Evolutionary conservation across 73 alveolate species (phyloP), one percentile per base, ranked within the genome.

Genomic region (Urostyla sp.): DNA sequence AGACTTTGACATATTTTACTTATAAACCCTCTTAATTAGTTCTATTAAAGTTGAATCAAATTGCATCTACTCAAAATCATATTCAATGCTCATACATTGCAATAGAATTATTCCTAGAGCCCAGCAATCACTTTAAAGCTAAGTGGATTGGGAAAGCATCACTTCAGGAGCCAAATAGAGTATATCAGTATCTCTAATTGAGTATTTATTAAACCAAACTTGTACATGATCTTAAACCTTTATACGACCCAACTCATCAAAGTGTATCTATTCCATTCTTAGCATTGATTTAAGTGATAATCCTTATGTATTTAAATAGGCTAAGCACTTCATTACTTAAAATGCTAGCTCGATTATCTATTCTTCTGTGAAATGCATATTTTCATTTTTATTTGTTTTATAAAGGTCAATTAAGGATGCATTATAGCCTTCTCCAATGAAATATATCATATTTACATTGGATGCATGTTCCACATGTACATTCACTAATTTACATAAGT

Each of bases 301-400:
- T n/a, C 83, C 83, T 46, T 7, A 11, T 69, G 16, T 10, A 48
- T 69, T 69, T 10, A 46, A 7, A 27, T 46, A 45, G 1, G 13
- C 4, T 8, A 69, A 23, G 7, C 48, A 6, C 30, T 46, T 69
- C 18, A 69, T 31, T 4, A 48, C 54, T 18, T 49, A 48, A 28
- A 46, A 69, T 27, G 83, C 83, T 3, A 69, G 5, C 36, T 69
- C 83, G 49, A 69, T 69, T n/a, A 69, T 34, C 30, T 69, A 46
- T 46, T 69, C 83, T 32, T 69, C 57, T 0, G 53, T 46, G 35
- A 69, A 69, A 4, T 69, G 72, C 83, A 69, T 49, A 26, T 69
- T 69, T 48, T 69, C 83, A 24, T 48, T 45, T 32, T 69, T 69
- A 48, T 69, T 46, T 4, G 83, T 69, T 11, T 38, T 11, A 31